phyloP scores from a whole-genome alignment of 176 grass and related monocot species.

The Cocos nucifera region DNA sequence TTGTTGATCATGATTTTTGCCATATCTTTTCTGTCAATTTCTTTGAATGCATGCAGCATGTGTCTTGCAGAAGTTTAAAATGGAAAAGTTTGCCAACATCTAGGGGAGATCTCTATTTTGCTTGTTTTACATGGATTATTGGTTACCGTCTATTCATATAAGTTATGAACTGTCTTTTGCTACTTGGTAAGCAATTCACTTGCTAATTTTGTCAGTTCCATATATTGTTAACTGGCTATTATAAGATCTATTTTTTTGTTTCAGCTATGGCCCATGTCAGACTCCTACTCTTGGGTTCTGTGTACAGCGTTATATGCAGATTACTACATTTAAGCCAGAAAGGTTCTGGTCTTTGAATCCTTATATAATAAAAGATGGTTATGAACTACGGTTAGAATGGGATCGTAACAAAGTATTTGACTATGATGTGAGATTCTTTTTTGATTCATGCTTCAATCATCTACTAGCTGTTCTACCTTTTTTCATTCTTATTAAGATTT shows the following conservation, averaged over 20 bases:
- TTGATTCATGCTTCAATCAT: conserved; percentile 6
- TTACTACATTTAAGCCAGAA: conserved; percentile 97
- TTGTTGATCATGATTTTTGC: too few relatives aligned
- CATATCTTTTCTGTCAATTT: too few relatives aligned
- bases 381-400: conserved; percentile 84
- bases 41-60: too few relatives aligned
- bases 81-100: too few relatives aligned
- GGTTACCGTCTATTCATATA: too few relatives aligned
- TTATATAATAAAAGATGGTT: conserved; percentile 61
- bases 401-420: conserved; percentile 86
- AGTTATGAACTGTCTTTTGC: too few relatives aligned
- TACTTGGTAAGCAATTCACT: too few relatives aligned
- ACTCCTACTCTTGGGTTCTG: conserved; percentile 95
- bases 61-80: too few relatives aligned
- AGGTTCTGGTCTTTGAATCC: conserved; percentile 94
- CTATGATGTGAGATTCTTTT: conserved; percentile 53
- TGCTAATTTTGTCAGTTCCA: too few relatives aligned
- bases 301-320: conserved; percentile 88
- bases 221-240: background rate
- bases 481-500: background rate
- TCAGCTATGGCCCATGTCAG: conserved; percentile 96
- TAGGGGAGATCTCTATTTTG: too few relatives aligned
- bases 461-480: conserved; percentile 9
- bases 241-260: conserved; percentile 11
- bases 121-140: too few relatives aligned